Evolutionary conservation across 1,284 basidiomycete genomes (phyloP).

Genomic region (Sanghuangporus weigelae): DNA sequence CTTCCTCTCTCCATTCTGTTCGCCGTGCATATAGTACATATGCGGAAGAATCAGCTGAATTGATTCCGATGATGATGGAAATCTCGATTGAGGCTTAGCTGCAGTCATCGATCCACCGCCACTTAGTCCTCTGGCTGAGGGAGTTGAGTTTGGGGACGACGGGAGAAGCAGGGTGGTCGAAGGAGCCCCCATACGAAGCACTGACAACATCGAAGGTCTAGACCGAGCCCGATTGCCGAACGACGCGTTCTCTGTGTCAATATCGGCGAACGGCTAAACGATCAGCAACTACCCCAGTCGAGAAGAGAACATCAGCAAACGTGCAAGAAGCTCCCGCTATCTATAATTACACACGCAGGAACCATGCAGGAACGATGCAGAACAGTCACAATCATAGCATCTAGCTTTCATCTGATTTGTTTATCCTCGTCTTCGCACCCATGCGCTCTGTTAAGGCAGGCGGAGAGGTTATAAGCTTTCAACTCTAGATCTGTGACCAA

Average conservation of each 20-base stretch:
- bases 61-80: background rate
- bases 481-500: background rate
- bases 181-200: background rate
- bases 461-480: background rate
- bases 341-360: background rate
- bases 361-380: background rate
- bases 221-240: background rate
- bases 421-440: background rate
- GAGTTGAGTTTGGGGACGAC: background rate
- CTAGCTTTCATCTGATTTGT: background rate
- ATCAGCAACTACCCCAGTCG: background rate
- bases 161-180: background rate
- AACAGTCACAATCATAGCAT: background rate
- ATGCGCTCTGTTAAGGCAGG: background rate
- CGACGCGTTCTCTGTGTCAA: background rate
- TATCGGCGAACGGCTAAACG: background rate
- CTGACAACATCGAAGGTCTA: background rate
- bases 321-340: background rate
- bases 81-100: background rate
- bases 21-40: background rate
- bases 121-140: background rate
- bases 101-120: slow-evolving; percentile 1
- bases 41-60: background rate
- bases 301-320: background rate
- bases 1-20: background rate